Base-by-base conservation (phyloP, 2,329 filamentous ascomycete genomes). In the Geosmithia morbida region DNA sequence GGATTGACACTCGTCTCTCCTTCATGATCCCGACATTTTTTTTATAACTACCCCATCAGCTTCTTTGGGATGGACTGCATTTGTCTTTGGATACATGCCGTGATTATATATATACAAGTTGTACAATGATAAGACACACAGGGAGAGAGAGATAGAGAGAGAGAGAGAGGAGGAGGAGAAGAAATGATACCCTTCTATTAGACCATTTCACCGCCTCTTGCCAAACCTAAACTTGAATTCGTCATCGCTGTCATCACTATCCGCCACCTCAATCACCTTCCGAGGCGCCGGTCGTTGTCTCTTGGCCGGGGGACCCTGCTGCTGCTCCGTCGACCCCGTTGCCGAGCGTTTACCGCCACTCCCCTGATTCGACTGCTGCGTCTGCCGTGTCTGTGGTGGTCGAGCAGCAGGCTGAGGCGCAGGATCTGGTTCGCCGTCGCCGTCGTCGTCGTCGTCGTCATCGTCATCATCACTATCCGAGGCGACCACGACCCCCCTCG, bases 141-240 rank as follows among this genome's bases (percentile, higher is more conserved):
- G 8, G 8, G 22, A 26, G 8, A 26, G 4, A n/a, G n/a, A n/a
- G n/a, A n/a, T n/a, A n/a, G n/a, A n/a, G n/a, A n/a, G n/a, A n/a
- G n/a, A n/a, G n/a, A n/a, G n/a, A n/a, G n/a, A n/a, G n/a, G n/a
- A 37, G 8, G 8, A 8, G 8, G 8, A 26, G 4, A 16, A 37
- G 3, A 16, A 37, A 37, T 59, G 56, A 61, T 59, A 60, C 57
- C 59, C 48, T 44, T 53, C 52, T 52, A 56, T 50, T 26, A 37
- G 16, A 49, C 13, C 33, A 22, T 42, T 42, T 52, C 57, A 71
- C 55, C 66, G 66, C 55, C 74, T 65, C 57, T 68, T 70, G 29
- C 72, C 69, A 56, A 79, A 79, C 47, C 67, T 66, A 55, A 79
- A 79, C 52, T 70, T 70, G 46, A 76, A 64, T 54, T 71, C 74